Conservation (phyloP, 1,284 basidiomycete genomes). For the Heliocybe sulcata region DNA sequence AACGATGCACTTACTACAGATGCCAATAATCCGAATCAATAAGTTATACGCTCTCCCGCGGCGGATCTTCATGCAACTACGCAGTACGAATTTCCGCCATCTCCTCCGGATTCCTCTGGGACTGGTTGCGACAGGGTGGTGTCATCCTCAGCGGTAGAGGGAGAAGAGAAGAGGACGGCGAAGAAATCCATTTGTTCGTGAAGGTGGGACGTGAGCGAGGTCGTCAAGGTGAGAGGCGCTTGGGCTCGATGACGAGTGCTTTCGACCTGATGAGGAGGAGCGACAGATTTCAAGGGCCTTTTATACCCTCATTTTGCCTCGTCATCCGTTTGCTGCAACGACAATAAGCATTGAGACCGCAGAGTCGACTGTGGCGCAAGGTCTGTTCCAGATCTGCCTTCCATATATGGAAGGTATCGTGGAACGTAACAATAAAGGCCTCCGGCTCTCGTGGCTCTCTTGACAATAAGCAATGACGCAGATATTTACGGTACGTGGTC, state of each 20-base stretch:
- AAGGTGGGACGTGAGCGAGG: neutral
- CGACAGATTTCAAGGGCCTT: neutral
- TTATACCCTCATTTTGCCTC: neutral
- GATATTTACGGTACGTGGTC: neutral
- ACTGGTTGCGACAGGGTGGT: neutral
- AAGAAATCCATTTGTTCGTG: neutral
- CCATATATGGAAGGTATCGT: neutral
- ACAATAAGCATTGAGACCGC: neutral
- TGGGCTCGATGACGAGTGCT: neutral
- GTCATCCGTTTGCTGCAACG: neutral
- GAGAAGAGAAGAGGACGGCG: neutral
- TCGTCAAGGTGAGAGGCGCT: neutral
- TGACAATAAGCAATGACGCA: neutral
- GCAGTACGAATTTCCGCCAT: conserved; percentile 1
- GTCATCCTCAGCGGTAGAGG: neutral
- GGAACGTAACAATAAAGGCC: neutral
- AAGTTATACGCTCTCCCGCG: neutral
- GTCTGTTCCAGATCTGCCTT: neutral
- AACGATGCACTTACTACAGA: neutral
- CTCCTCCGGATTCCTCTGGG: neutral
- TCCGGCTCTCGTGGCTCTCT: neutral
- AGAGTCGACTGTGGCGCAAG: neutral
- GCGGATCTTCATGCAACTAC: neutral
- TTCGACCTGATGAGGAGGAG: neutral
- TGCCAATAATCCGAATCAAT: neutral